Evolutionary conservation across 192 early-diverging fungal genomes (phyloP), one percentile per base, ranked within the genome.

Genomic region (Coemansia sp.): DNA sequence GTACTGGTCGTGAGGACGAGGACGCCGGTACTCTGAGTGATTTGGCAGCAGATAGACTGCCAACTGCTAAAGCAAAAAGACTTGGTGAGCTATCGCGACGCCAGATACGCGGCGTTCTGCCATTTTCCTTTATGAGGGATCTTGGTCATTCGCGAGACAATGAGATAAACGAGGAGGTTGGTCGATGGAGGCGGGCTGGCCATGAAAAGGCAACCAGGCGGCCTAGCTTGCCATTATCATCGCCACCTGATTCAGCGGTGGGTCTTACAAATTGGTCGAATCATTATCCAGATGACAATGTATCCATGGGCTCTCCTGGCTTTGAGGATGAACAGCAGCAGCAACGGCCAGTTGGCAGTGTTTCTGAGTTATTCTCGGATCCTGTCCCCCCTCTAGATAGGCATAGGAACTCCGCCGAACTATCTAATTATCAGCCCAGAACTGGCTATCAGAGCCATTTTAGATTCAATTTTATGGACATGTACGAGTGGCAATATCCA

Each of bases 51-150:
- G 49, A 44, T 8, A 23, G 21, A n/a, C 47, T 68, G 31, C 69
- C 69, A 12, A 65, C 62, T 18, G 58, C 66, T 3, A 72, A 58
- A n/a, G 67, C 62, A 7, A 30, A 61, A 5, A 63, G 22, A 30
- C 56, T 68, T 6, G 53, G 52, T 19, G 62, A 62, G 48, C 63
- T 78, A 10, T 67, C 67, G 16, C 70, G 71, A 23, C 62, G 56
- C 27, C 67, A 79, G 52, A 79, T 79, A 49, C 76, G 76, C 19
- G 76, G 71, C 10, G 58, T 79, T 4, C 50, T 79, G 47, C 76
- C 76, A 10, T 79, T 79, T 49, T 79, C 76, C 34, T 79, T 79
- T 65, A 73, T 79, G 60, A 67, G 71, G 18, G 76, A 73, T 21
- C 31, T 79, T 25, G 26, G 62, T 31, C 34, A 49, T 22, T 58